Evolutionary conservation across 2,329 filamentous ascomycete genomes (phyloP), one percentile per base, ranked within the genome.

Genomic region (Cladosporium sp.): DNA sequence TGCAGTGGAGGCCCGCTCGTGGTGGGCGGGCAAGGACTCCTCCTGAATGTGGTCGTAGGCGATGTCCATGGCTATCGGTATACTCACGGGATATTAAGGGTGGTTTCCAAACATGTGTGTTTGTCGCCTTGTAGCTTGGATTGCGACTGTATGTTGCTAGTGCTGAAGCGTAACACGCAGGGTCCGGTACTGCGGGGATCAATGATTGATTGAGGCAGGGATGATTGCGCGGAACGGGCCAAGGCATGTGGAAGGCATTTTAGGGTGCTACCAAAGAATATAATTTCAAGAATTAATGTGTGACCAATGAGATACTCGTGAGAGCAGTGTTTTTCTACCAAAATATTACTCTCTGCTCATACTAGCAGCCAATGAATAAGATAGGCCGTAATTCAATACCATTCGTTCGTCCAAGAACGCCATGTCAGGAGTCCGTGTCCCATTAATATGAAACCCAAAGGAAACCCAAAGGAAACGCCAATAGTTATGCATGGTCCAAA

Each of bases 31-130:
- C 65, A 90, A 82, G 52, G 85, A 83, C 72, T 94, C 87, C 77
- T 96, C 91, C 71, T 91, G 87, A 68, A 97, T 96, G 74, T 96
- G 91, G 71, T 99, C 94, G 82, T 97, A 99, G 44, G 92, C 92
- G 70, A 95, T 81, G 83, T 99, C 94, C 94, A 99, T 97, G 10
- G n/a, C 62, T 15, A 34, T 10, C 3, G 49, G 10, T 40, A 7
- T 35, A 10, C 17, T 20, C 3, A n/a, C 3, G 45, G 6, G 34
- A 42, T 9, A 4, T 10, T 28, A 25, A 28, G n/a, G 22, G 22
- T 35, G 24, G 19, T 32, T 7, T 12, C 5, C 19, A 34, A 24
- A 40, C 50, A 51, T 51, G 42, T 28, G 42, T 17, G 13, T 3
- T 28, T 40, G 13, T 51, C 25, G 19, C 4, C 1, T 25, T 24